Evolutionary conservation across 345 rosid species (phyloP), one percentile per base, ranked within the genome.

Genomic region (Orychophragmus violaceus): DNA sequence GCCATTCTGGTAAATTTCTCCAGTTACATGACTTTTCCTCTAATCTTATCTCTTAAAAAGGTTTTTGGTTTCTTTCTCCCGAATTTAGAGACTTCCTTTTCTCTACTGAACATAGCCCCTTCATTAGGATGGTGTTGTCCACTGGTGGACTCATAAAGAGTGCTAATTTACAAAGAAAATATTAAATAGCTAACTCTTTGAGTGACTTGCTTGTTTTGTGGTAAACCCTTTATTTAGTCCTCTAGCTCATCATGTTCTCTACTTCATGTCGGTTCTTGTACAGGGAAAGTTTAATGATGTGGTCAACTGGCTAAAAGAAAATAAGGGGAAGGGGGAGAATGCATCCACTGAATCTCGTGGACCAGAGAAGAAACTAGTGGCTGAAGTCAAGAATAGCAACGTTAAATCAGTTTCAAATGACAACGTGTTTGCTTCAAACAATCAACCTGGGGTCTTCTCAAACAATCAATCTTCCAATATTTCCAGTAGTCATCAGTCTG

Each of bases 261-360:
- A 24, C 33, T 24, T 52, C 21, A 33, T 42, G 56, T 25, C 1
- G 17, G 22, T 48, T 39, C 28, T 61, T 11, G 5, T 70, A 76
- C 76, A 88, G 99, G 97, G 80, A 61, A 87, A 85, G 74, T 90
- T 90, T 78, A 83, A 74, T 76, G 95, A 94, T 78, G 91, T 90
- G 51, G 96, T 94, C 65, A 79, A 68, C 69, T 90, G 97, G 99
- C 84, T 94, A 45, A 83, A 84, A 79, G 93, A 77, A 74, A 88
- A 85, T 79, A 69, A 79, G 25, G 79, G 25, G 58, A 77, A 83
- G 51, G 83, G 72, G 75, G 87, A 70, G 66, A 73, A 45, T 63
- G 35, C 28, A 19, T 69, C 87, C 53, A 61, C 80, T 54, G 87
- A 75, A 61, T 64, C 82, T 75, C 76, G 58, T 66, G 59, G 32